Conservation (phyloP, 768 basidiomycete species). For the Fomitopsis pulvina region DNA sequence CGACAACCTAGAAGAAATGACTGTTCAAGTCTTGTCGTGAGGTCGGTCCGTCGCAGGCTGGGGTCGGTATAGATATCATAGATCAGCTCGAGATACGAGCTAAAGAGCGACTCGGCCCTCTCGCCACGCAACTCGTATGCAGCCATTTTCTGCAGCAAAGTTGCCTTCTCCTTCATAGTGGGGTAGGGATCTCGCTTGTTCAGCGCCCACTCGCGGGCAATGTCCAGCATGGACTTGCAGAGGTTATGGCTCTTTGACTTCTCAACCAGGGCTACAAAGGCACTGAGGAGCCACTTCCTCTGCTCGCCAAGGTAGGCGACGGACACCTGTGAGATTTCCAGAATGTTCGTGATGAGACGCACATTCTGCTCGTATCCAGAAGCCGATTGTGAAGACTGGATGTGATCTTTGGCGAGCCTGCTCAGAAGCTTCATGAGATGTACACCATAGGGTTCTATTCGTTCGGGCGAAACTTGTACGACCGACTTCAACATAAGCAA, state of each 20-base stretch:
- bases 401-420: slow-evolving; percentile 85
- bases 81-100: slow-evolving; percentile 81
- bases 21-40: slow-evolving; percentile 89
- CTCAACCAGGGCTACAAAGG: slow-evolving; percentile 77
- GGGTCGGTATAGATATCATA: slow-evolving; percentile 93
- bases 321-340: slow-evolving; percentile 80
- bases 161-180: slow-evolving; percentile 93
- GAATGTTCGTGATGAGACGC: slow-evolving; percentile 64
- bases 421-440: slow-evolving; percentile 78
- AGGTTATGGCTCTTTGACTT: slow-evolving; percentile 78
- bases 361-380: slow-evolving; percentile 52
- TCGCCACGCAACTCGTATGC: slow-evolving; percentile 76
- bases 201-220: slow-evolving; percentile 87
- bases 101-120: slow-evolving; percentile 72
- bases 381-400: slow-evolving; percentile 43
- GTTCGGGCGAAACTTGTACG: slow-evolving; percentile 71
- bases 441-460: slow-evolving; percentile 73
- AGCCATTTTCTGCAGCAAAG: slow-evolving; percentile 81
- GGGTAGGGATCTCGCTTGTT: slow-evolving; percentile 81
- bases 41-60: slow-evolving; percentile 78
- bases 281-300: slow-evolving; percentile 71
- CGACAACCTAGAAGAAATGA: slow-evolving; percentile 91
- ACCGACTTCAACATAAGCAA: slow-evolving; percentile 85
- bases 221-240: slow-evolving; percentile 79
- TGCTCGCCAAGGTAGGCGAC: slow-evolving; percentile 84